A percentile compares a stretch with the other conserved stretches of the same genome.
These are phyloP conservation scores for Ceratocystis huliohia DNA, from an alignment of 2,329 filamentous ascomycete genomes.

Conservation along the genomic window DNA sequence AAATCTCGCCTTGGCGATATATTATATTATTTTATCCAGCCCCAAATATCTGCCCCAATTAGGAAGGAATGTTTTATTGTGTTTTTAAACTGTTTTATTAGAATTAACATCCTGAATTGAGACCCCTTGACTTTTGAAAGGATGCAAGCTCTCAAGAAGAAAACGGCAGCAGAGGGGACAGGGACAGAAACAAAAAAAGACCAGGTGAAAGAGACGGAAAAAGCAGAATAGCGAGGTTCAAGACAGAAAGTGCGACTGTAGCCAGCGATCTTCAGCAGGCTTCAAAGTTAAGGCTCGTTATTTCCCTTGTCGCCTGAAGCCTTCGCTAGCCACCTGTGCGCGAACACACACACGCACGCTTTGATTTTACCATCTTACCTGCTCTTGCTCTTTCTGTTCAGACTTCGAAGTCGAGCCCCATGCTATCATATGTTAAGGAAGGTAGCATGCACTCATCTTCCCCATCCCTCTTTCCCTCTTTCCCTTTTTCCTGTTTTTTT, in stretches of 20 bases:
- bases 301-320: background rate
- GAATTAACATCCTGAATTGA: background rate
- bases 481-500: background rate
- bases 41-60: background rate
- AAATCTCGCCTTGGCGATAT: background rate
- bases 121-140: conserved; percentile 1
- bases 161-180: background rate
- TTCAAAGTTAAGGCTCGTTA: background rate
- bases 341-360: background rate
- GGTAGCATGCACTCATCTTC: conserved; percentile 1
- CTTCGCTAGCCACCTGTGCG: background rate
- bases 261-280: background rate
- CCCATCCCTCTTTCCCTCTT: background rate
- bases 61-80: background rate
- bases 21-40: background rate
- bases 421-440: background rate
- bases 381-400: conserved; percentile 1
- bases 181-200: background rate
- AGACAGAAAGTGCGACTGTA: background rate
- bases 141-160: conserved; percentile 5
- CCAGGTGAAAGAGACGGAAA: background rate
- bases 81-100: conserved; percentile 1
- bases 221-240: background rate
- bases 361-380: background rate
- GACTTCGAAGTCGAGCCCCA: background rate